These are phyloP conservation scores for Candida montana DNA, from an alignment of 805 yeast genomes.

Conservation along the genomic window DNA sequence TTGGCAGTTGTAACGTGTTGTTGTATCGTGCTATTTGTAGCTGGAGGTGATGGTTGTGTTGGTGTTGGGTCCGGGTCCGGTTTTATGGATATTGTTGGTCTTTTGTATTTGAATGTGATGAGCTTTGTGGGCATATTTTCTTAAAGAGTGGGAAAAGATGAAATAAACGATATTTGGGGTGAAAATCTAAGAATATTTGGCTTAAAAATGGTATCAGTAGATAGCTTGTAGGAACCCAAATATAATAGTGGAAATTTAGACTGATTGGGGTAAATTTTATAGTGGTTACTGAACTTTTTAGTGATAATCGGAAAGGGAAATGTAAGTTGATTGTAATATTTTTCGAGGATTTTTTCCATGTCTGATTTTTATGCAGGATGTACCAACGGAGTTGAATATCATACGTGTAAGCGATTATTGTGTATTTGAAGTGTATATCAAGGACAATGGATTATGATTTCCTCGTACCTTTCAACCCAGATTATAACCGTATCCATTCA, in stretches of 20 bases:
- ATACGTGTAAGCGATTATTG: too few relatives aligned
- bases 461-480: too few relatives aligned
- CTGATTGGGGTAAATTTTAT: not conserved
- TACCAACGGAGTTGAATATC: too few relatives aligned
- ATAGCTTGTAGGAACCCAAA: too few relatives aligned
- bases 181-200: not conserved
- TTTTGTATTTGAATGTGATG: conserved; percentile 5
- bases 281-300: not conserved
- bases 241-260: not conserved
- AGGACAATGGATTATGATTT: too few relatives aligned
- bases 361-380: not conserved
- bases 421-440: too few relatives aligned
- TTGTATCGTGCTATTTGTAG: not conserved
- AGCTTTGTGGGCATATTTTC: conserved; percentile 1
- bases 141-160: not conserved
- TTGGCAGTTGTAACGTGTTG: not conserved
- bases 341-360: not conserved
- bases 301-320: not conserved
- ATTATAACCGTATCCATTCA: too few relatives aligned
- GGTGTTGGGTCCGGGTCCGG: not conserved
- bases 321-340: not conserved
- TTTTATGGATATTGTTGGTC: not conserved
- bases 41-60: not conserved
- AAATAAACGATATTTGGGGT: too few relatives aligned
- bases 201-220: not conserved